These are phyloP conservation scores for Wickerhamomyces sydowiorum DNA, from an alignment of 805 yeast species.

Conservation along the genomic window DNA sequence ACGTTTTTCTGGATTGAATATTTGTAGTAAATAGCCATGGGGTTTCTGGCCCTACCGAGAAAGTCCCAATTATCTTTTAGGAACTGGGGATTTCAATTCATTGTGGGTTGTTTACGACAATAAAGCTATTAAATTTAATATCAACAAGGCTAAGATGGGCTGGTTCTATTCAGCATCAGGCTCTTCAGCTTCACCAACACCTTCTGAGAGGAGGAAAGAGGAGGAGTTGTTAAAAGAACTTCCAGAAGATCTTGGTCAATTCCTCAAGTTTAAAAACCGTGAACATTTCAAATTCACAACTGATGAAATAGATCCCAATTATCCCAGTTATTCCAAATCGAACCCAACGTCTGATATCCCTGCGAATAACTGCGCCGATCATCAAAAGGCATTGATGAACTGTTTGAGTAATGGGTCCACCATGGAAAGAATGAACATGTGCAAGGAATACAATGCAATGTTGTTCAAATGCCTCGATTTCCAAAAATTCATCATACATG, in stretches of 20 bases:
- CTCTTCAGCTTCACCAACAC: background rate
- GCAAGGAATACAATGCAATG: conserved; percentile 4
- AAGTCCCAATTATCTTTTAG: no score
- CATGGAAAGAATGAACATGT: no score
- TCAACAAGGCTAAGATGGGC: no score
- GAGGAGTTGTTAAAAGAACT: background rate
- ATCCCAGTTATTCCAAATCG: background rate
- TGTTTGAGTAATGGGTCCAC: no score
- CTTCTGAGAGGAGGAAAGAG: background rate
- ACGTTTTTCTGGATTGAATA: no score
- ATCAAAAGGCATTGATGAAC: conserved; percentile 13
- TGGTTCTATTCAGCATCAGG: background rate
- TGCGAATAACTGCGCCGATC: conserved; percentile 17
- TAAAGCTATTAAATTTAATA: no score
- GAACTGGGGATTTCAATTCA: no score
- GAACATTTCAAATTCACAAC: background rate
- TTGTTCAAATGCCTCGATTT: conserved; percentile 14
- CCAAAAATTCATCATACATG: conserved; percentile 11
- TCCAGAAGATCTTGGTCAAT: background rate
- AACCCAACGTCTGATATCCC: background rate
- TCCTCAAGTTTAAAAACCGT: background rate
- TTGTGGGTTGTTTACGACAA: no score
- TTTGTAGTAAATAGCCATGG: background rate
- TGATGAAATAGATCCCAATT: background rate
- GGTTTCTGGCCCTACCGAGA: no score